Evolutionary conservation across 164 flowering plant genomes (phyloP).

Genomic region (Vitis rupestris): DNA sequence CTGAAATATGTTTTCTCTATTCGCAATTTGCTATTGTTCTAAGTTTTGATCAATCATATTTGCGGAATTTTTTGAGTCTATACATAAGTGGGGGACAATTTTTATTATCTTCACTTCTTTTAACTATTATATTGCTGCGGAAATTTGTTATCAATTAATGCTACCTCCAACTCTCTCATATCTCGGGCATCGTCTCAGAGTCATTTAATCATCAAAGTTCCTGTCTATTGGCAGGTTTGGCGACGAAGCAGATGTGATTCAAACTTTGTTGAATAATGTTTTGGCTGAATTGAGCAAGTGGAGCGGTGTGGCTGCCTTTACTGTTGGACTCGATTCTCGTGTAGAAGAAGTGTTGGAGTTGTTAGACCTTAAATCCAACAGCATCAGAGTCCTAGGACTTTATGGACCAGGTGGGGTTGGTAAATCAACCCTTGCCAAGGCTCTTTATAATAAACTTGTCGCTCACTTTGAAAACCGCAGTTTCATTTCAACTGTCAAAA

Average conservation of each 20-base stretch:
- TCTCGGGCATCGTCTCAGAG: too few relatives aligned
- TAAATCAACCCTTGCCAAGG: slow-evolving; percentile 56
- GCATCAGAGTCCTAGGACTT: slow-evolving; percentile 28
- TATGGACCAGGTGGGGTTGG: slow-evolving; percentile 54
- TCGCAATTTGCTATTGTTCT: too few relatives aligned
- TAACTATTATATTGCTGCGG: too few relatives aligned
- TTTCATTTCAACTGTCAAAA: slow-evolving; percentile 40
- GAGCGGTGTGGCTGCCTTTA: slow-evolving; percentile 24
- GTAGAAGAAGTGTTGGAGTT: slow-evolving; percentile 20
- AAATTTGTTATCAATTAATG: too few relatives aligned
- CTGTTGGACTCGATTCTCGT: slow-evolving; percentile 40
- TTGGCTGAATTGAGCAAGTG: slow-evolving; percentile 29
- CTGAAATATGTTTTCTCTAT: too few relatives aligned
- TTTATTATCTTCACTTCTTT: too few relatives aligned
- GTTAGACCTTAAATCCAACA: slow-evolving; percentile 25
- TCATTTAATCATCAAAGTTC: too few relatives aligned
- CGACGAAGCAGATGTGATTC: slow-evolving; percentile 34
- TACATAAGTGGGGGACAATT: too few relatives aligned
- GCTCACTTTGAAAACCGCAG: slow-evolving; percentile 25
- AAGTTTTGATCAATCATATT: too few relatives aligned
- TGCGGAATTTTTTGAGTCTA: too few relatives aligned
- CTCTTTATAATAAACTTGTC: slow-evolving; percentile 39
- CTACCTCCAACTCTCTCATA: too few relatives aligned
- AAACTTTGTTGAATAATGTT: slow-evolving; percentile 27
- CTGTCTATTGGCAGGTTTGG: neutral